phyloP scores from a whole-genome alignment of 352 stramenopile genomes.

The Phytopythium delawarense region DNA sequence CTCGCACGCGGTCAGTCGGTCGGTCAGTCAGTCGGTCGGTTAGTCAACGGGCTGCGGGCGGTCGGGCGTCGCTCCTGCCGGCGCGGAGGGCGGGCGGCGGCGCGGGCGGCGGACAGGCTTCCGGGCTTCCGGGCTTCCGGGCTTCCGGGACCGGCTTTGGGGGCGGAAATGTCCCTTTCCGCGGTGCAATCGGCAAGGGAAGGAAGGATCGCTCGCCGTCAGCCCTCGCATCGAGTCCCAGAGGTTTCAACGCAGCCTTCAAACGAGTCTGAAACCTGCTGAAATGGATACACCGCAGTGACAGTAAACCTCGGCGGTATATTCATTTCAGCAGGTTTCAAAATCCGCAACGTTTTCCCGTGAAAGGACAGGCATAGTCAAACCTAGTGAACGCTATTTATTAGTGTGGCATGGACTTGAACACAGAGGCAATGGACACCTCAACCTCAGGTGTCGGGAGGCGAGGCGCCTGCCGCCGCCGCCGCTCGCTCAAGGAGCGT shows the following conservation, averaged over 20 bases:
- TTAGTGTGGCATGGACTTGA: not conserved
- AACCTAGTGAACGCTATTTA: conserved; percentile 1
- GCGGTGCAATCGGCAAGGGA: not conserved
- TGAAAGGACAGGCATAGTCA: not conserved
- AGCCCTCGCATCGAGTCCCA: too few relatives aligned
- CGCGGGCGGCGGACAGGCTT: not conserved
- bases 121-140: too few relatives aligned
- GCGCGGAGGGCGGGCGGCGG: not conserved
- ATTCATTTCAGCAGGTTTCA: too few relatives aligned
- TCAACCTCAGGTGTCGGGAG: too few relatives aligned
- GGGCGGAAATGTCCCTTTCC: not conserved
- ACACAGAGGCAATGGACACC: too few relatives aligned
- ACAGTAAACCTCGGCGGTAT: too few relatives aligned
- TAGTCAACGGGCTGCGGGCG: not conserved
- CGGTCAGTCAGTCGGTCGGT: not conserved
- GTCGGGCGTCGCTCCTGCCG: not conserved
- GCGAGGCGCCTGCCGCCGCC: too few relatives aligned
- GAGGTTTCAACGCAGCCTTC: too few relatives aligned
- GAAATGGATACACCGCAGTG: too few relatives aligned
- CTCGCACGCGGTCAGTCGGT: not conserved
- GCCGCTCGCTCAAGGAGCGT: not conserved
- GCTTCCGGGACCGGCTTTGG: not conserved
- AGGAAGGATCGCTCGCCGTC: not conserved
- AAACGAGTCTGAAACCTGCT: too few relatives aligned
- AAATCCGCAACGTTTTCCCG: too few relatives aligned